Evolutionary conservation across 306 rosid species (phyloP), one percentile per base, ranked within the genome.

Genomic region (Comarum palustre): DNA sequence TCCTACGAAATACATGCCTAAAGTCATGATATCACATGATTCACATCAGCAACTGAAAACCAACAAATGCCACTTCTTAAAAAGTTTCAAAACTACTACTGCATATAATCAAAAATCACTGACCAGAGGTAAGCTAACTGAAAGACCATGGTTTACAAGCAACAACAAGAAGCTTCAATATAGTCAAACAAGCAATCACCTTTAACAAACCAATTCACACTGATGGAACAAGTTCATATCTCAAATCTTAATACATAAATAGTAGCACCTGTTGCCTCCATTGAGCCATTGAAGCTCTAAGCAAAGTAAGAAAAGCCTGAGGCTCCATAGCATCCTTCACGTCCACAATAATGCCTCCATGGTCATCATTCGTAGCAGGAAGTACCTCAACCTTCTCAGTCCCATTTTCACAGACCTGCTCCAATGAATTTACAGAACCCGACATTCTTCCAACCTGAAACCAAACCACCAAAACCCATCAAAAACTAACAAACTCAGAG

Each of bases 261-360:
- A 55, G 46, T 2, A 72, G 9, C 82, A 93, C 98, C 96, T 84
- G 87, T 13, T 77, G 81, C 81, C 82, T 90, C 98, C 98, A 93
- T 24, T 78, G 84, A 5, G 87, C 75, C 65, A 90, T 82, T 63
- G 98, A 93, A 75, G 89, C 81, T 76, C 77, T 84, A 2, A 93
- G 90, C 76, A 82, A 59, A 3, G 87, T 61, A 51, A 73, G 51
- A 72, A 90, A 90, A 61, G 77, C 42, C 22, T 77, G 60, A 73
- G 87, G 60, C 58, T 87, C 86, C 86, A 89, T 85, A 73, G 88
- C 78, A 55, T 85, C 81, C 32, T 72, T 54, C 74, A 90, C 73
- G 59, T 89, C 91, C 13, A 89, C 93, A 42, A 83, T 82, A 79
- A 93, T 84, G 24, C 98, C 98, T 47, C 89, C 92, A 52, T 86